Conservation (phyloP, 257 asterid species). For the Ilex aquifolium region DNA sequence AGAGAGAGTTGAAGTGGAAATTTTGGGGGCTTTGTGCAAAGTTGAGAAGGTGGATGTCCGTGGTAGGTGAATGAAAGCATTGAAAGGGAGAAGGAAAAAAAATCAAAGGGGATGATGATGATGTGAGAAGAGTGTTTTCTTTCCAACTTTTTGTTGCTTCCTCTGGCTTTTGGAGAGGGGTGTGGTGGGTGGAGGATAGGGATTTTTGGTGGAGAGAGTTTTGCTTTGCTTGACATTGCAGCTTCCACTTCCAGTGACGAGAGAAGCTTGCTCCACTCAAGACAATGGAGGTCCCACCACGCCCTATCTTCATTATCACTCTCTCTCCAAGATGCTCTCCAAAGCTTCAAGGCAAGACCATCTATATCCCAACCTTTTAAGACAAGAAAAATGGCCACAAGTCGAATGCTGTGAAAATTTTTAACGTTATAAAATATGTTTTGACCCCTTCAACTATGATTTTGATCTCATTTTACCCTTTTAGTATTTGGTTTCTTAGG, state of each 20-base stretch:
- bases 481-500: no score
- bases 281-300: conserved; percentile 37
- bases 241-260: conserved; percentile 34
- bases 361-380: background rate
- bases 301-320: conserved; percentile 9
- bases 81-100: conserved; percentile 20
- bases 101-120: conserved; percentile 24
- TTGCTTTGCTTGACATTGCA: conserved; percentile 57
- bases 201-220: conserved; percentile 27
- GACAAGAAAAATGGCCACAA: background rate
- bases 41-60: conserved; percentile 19
- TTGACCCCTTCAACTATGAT: no score
- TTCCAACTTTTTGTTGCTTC: background rate
- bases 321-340: background rate
- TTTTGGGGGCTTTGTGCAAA: background rate
- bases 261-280: conserved; percentile 40
- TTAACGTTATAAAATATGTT: no score
- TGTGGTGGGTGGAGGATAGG: conserved; percentile 11
- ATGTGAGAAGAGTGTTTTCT: background rate
- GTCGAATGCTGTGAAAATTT: no score
- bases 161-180: background rate
- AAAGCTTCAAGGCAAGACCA: background rate
- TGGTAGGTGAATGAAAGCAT: conserved; percentile 24
- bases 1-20: background rate
- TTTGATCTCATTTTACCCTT: no score